These are phyloP conservation scores for Rhododendron henanense DNA, from an alignment of 148 eudicot genomes.

Conservation along the genomic window DNA sequence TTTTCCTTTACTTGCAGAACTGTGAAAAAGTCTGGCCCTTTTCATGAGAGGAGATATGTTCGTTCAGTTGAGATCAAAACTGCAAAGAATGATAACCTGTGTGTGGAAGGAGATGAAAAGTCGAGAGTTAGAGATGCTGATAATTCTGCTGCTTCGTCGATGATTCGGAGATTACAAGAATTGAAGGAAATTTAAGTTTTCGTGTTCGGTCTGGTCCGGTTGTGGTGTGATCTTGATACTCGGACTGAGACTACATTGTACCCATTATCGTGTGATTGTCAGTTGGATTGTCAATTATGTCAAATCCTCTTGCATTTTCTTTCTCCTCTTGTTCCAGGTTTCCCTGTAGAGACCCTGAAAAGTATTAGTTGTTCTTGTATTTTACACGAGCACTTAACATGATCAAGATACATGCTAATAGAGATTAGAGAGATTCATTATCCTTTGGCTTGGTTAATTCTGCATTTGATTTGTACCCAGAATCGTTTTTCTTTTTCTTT, in stretches of 20 bases:
- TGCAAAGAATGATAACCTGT: neutral
- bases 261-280: neutral
- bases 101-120: slow-evolving; percentile 41
- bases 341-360: neutral
- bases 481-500: too few species aligned
- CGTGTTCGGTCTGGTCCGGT: too few species aligned
- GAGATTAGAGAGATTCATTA: too few species aligned
- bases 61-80: slow-evolving; percentile 61
- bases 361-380: neutral
- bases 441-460: too few species aligned
- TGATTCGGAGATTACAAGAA: slow-evolving; percentile 44
- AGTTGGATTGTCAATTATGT: neutral
- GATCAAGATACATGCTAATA: neutral
- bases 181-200: slow-evolving; percentile 20
- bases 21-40: slow-evolving; percentile 48
- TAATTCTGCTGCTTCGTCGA: slow-evolving; percentile 63
- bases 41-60: slow-evolving; percentile 51
- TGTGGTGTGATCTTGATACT: too few species aligned
- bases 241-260: too few species aligned
- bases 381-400: neutral
- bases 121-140: slow-evolving; percentile 34
- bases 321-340: neutral
- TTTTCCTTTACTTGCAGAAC: slow-evolving; percentile 35
- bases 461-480: too few species aligned
- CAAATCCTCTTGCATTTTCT: neutral